Percentiles rank a stretch among this genome's conserved stretches.
These are phyloP conservation scores for Phialocephala subalpina DNA, from an alignment of 2,329 filamentous ascomycete species.

Conservation along the genomic window DNA sequence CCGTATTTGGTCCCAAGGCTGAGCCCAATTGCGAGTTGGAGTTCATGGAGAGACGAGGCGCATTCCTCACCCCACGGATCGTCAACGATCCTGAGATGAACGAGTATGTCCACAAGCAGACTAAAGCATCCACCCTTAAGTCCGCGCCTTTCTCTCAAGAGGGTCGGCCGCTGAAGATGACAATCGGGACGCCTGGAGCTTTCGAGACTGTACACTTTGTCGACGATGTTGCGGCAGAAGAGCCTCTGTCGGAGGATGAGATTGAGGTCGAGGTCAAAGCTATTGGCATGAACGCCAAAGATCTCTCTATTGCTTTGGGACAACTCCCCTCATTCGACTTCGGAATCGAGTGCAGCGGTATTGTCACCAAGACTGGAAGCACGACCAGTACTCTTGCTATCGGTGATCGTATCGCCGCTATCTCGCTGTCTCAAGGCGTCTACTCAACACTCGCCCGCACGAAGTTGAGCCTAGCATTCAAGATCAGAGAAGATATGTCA, in stretches of 20 bases:
- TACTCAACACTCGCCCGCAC: conserved; percentile 36
- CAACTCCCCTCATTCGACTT: conserved; percentile 42
- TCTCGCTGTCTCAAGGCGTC: conserved; percentile 34
- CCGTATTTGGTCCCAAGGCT: conserved; percentile 27
- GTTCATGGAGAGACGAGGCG: conserved; percentile 38
- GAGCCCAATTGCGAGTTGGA: conserved; percentile 36
- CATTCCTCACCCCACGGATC: conserved; percentile 40
- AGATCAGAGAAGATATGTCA: conserved; percentile 30
- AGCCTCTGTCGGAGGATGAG: conserved; percentile 30
- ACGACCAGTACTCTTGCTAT: conserved; percentile 38
- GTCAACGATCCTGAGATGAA: conserved; percentile 42
- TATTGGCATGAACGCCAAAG: conserved; percentile 40
- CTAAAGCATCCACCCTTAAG: conserved; percentile 29
- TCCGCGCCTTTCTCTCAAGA: conserved; percentile 30
- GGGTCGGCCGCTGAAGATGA: conserved; percentile 35
- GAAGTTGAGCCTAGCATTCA: conserved; percentile 32
- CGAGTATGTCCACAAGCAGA: conserved; percentile 38
- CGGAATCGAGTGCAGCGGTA: conserved; percentile 47
- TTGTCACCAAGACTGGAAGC: conserved; percentile 43
- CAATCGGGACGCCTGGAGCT: conserved; percentile 35
- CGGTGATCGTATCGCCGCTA: conserved; percentile 44
- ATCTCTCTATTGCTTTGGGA: conserved; percentile 45
- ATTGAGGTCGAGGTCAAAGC: conserved; percentile 44
- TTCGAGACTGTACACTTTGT: conserved; percentile 42
- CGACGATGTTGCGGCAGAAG: conserved; percentile 29